Conservation (phyloP, 495 filamentous ascomycete genomes). For the Tuber borchii region DNA sequence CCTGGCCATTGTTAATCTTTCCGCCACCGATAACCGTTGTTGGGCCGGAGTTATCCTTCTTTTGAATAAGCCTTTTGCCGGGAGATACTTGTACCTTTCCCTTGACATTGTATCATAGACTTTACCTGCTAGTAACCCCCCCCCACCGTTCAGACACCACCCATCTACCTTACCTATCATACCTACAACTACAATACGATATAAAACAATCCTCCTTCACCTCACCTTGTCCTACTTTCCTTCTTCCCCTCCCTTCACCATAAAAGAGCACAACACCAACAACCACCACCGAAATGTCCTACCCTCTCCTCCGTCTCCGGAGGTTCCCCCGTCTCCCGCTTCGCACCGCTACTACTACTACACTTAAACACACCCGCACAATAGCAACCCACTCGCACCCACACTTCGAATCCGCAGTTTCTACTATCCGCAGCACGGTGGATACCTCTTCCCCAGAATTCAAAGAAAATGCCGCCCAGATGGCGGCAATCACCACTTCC, state of each 20-base stretch:
- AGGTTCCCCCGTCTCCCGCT: slow-evolving; percentile 7
- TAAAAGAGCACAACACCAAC: slow-evolving; percentile 35
- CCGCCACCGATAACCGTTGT: not conserved
- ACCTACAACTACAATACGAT: too few species aligned
- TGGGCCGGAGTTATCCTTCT: not conserved
- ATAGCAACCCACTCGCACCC: slow-evolving; percentile 47
- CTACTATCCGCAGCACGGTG: slow-evolving; percentile 65
- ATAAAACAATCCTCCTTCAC: not conserved
- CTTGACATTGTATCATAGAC: too few species aligned
- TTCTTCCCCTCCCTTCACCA: not conserved
- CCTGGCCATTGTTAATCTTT: too few species aligned
- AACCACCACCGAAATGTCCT: slow-evolving; percentile 23
- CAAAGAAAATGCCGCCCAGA: slow-evolving; percentile 71
- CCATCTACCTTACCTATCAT: too few species aligned
- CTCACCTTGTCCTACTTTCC: not conserved
- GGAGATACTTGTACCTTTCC: not conserved
- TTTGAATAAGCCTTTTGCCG: not conserved
- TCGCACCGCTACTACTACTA: not conserved
- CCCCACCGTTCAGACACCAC: not conserved
- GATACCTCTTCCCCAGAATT: slow-evolving; percentile 73
- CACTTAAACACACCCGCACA: slow-evolving; percentile 18
- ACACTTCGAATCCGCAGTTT: slow-evolving; percentile 58
- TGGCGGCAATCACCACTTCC: slow-evolving; percentile 61
- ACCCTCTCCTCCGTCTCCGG: slow-evolving; percentile 15
- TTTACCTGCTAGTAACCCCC: not conserved